Evolutionary conservation across 2,329 filamentous ascomycete species (phyloP).

Genomic region (Penicillium sp.): DNA sequence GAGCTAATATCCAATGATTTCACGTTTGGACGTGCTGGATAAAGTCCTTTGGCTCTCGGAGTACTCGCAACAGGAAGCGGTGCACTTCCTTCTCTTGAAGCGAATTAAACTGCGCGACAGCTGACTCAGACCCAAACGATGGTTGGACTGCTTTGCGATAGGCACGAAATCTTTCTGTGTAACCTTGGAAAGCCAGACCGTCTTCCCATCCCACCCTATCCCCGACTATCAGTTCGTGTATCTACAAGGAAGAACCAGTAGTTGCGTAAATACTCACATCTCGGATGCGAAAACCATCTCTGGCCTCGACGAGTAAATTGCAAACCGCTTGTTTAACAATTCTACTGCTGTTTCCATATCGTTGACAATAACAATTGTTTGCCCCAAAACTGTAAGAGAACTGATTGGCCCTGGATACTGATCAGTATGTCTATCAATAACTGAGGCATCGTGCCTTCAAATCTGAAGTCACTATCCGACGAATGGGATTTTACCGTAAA

Average conservation of each 20-base stretch:
- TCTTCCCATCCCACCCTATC: conserved; percentile 47
- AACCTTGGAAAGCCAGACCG: conserved; percentile 39
- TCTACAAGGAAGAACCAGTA: no score
- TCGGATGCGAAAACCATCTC: conserved; percentile 41
- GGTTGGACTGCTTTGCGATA: conserved; percentile 55
- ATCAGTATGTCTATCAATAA: background rate
- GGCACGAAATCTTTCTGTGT: conserved; percentile 46
- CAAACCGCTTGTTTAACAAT: conserved; percentile 43
- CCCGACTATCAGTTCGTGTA: background rate
- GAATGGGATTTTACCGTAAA: conserved; percentile 39
- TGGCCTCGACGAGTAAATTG: conserved; percentile 40
- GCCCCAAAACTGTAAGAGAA: conserved; percentile 45
- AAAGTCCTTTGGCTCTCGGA: conserved; percentile 48
- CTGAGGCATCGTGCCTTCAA: no score
- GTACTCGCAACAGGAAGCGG: conserved; percentile 52
- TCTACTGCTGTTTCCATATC: conserved; percentile 41
- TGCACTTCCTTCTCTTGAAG: conserved; percentile 54
- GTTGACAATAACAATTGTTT: conserved; percentile 46
- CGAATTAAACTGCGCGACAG: conserved; percentile 47
- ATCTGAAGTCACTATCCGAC: background rate
- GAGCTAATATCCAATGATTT: conserved; percentile 8
- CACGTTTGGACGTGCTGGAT: conserved; percentile 53
- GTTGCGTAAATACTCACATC: conserved; percentile 38
- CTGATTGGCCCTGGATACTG: conserved; percentile 40
- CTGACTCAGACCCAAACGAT: conserved; percentile 47